A percentile compares a stretch with the other conserved stretches of the same genome.
These are phyloP conservation scores for Melastoma candidum DNA, from an alignment of 441 rosid genomes.

Conservation along the genomic window DNA sequence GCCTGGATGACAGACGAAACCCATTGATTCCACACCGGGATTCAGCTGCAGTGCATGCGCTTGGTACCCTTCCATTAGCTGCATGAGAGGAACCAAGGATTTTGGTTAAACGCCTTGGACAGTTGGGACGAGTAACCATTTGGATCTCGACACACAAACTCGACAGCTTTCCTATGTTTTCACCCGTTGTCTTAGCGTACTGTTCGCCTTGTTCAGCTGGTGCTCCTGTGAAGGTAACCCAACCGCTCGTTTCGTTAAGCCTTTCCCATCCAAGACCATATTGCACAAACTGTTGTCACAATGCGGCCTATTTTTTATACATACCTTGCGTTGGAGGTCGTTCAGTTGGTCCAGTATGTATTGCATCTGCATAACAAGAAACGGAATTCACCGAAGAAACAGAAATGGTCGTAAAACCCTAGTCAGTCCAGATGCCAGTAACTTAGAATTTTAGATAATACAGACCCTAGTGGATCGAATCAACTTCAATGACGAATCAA, in stretches of 20 bases:
- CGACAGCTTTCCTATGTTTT: slow-evolving; percentile 3
- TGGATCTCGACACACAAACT: too few relatives aligned
- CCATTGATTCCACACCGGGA: slow-evolving; percentile 50
- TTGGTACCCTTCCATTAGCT: slow-evolving; percentile 92
- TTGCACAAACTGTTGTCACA: neutral
- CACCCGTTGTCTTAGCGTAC: slow-evolving; percentile 80
- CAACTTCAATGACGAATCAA: slow-evolving; percentile 82
- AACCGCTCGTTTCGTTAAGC: too few relatives aligned
- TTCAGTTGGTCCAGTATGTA: slow-evolving; percentile 89
- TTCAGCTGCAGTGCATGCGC: slow-evolving; percentile 55
- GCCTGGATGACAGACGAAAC: slow-evolving; percentile 36
- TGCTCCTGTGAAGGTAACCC: slow-evolving; percentile 43
- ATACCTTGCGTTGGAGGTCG: slow-evolving; percentile 87
- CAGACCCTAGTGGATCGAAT: slow-evolving; percentile 80
- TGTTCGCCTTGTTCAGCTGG: slow-evolving; percentile 70
- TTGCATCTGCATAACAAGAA: slow-evolving; percentile 46
- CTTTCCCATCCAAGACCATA: too few relatives aligned
- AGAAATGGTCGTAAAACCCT: too few relatives aligned
- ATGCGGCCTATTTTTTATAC: neutral
- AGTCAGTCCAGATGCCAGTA: too few relatives aligned
- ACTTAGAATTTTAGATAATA: too few relatives aligned
- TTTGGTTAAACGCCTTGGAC: too few relatives aligned
- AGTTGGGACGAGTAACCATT: too few relatives aligned
- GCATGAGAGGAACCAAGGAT: slow-evolving; percentile 3
- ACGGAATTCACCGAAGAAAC: neutral